These are phyloP conservation scores for Backusella tuberculispora DNA, from an alignment of 192 early-diverging fungal genomes.

Conservation along the genomic window DNA sequence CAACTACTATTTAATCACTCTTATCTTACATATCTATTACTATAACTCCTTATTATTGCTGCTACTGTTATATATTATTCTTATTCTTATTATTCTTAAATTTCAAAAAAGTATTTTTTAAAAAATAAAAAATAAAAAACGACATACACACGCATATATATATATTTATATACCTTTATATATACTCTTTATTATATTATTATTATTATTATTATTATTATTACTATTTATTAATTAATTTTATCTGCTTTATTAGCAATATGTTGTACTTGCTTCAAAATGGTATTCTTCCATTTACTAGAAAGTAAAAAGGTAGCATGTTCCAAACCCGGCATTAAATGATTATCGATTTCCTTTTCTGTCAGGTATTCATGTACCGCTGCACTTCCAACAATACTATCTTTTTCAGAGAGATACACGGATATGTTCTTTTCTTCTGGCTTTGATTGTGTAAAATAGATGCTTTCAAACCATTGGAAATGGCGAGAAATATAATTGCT, in stretches of 20 bases:
- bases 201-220: background rate
- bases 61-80: background rate
- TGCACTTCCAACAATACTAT: constrained; percentile 45
- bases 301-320: constrained; percentile 51
- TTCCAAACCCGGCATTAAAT: constrained; percentile 48
- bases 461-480: constrained; percentile 54
- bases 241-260: constrained; percentile 24
- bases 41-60: background rate
- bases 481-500: constrained; percentile 59
- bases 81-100: background rate
- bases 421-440: constrained; percentile 20
- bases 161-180: background rate
- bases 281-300: constrained; percentile 27
- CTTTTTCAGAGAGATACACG: constrained; percentile 52
- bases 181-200: background rate
- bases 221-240: background rate
- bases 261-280: constrained; percentile 23
- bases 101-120: too few species aligned
- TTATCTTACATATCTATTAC: background rate
- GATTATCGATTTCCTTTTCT: constrained; percentile 41
- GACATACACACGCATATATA: background rate
- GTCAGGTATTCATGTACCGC: constrained; percentile 44
- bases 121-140: too few species aligned
- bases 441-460: constrained; percentile 36
- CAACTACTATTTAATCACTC: background rate